Base-by-base conservation (phyloP, 768 basidiomycete species). In the Phaeotremella fagi region DNA sequence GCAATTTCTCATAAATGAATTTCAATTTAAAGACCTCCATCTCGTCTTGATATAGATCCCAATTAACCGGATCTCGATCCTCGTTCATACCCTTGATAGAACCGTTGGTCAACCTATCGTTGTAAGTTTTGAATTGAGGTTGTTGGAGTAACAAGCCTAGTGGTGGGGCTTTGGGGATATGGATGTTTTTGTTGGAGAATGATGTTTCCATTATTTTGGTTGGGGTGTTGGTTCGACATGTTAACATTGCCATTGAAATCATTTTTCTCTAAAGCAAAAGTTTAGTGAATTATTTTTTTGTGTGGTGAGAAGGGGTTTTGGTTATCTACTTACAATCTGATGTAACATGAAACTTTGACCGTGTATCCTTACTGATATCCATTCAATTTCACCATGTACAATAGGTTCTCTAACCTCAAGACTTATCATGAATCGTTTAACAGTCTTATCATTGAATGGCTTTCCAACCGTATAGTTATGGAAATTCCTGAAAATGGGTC, bases 291-390 rank as follows among this genome's bases (percentile, higher is more conserved):
- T 24, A 50, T 49, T 35, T 48, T 23, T 26, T 16, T 48, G 28
- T 16, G n/a, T 11, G 16, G 26, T 41, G 61, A 48, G 49, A 48
- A 52, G 35, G 45, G 15, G 42, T 29, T 43, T 22, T 38, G 35
- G 53, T 29, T 44, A 27, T 54, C 38, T 47, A 60, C 67, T 27
- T n/a, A 76, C 80, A 48, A 91, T 91, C 79, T 99, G 95, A 74
- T 99, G 94, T 49, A 99, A 76, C 95, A 99, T 98, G 74, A 99
- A 99, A 64, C 89, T 91, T 74, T 99, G 95, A 0, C 94, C 95
- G 70, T 98, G 90, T 71, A 95, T 86, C 55, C 87, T 78, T 18
- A 98, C 84, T 41, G 86, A 87, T 38, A 98, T 82, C 92, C 94
- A 98, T 68, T 99, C 94, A 1, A 87, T 92, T 33, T 84, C 85